A percentile compares a stretch with the other conserved stretches of the same genome.
Evolutionary conservation across 2,329 filamentous ascomycete species (phyloP).

Genomic region (Fusarium irregulare): DNA sequence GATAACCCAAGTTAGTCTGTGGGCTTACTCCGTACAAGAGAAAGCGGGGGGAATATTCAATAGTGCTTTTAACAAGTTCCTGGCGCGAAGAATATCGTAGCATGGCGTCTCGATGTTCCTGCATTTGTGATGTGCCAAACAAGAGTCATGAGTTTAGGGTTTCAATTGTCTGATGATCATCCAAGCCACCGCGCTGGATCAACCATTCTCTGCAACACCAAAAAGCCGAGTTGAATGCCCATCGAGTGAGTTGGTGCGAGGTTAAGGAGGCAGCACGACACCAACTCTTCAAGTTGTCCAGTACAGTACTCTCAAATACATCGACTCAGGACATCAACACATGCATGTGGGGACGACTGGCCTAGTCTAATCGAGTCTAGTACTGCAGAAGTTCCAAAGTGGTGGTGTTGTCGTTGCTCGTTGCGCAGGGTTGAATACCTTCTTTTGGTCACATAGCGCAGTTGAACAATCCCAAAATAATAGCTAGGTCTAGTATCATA

Average conservation of each 20-base stretch:
- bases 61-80: neutral
- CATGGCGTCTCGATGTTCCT: conserved; percentile 35
- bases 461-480: conserved; percentile 28
- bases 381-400: conserved; percentile 7
- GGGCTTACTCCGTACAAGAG: neutral
- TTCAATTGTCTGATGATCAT: conserved; percentile 33
- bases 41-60: conserved; percentile 10
- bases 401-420: conserved; percentile 27
- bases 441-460: conserved; percentile 31
- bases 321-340: conserved; percentile 11
- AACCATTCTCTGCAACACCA: conserved; percentile 13
- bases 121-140: conserved; percentile 31
- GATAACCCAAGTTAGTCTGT: too few species aligned
- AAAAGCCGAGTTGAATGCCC: neutral
- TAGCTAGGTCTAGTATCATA: conserved; percentile 40
- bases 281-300: conserved; percentile 13
- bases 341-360: conserved; percentile 26
- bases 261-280: conserved; percentile 27
- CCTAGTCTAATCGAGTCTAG: conserved; percentile 32
- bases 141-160: conserved; percentile 26
- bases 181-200: conserved; percentile 18
- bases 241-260: conserved; percentile 14
- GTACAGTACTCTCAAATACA: conserved; percentile 5
- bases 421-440: conserved; percentile 35
- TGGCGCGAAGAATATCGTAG: conserved; percentile 3